Evolutionary conservation across 768 basidiomycete genomes (phyloP).

Genomic region (Termitomyces sp.): DNA sequence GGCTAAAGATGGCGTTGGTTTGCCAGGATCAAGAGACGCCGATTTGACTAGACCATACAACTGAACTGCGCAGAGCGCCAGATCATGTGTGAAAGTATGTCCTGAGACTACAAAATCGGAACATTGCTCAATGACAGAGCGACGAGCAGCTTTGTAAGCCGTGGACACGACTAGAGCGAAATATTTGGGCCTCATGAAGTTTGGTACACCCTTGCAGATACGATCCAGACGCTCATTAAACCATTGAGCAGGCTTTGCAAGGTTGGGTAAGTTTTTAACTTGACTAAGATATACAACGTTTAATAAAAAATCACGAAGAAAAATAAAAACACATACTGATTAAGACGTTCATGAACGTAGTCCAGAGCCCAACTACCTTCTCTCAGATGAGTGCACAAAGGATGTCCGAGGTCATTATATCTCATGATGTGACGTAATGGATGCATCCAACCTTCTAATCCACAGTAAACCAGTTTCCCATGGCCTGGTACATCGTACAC

Average conservation of each 20-base stretch:
- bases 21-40: conserved; percentile 77
- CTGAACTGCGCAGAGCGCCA: conserved; percentile 80
- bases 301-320: conserved; percentile 2
- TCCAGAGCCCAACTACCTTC: conserved; percentile 91
- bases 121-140: conserved; percentile 77
- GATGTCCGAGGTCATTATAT: conserved; percentile 90
- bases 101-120: conserved; percentile 84
- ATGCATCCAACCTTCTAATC: conserved; percentile 97
- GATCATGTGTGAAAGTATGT: conserved; percentile 83
- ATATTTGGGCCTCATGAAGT: conserved; percentile 92
- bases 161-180: conserved; percentile 88
- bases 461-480: conserved; percentile 83
- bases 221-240: conserved; percentile 82
- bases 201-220: conserved; percentile 66
- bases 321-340: conserved; percentile 49
- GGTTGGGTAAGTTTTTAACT: conserved; percentile 54
- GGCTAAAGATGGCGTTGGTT: conserved; percentile 75
- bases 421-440: conserved; percentile 78
- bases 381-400: conserved; percentile 82
- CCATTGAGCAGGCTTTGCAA: conserved; percentile 75
- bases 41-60: conserved; percentile 91
- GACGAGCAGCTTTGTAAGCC: conserved; percentile 89
- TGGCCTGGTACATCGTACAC: conserved; percentile 74
- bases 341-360: conserved; percentile 69
- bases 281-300: conserved; percentile 39